Conservation (phyloP, 345 rosid species). For the Salix arbutifolia region DNA sequence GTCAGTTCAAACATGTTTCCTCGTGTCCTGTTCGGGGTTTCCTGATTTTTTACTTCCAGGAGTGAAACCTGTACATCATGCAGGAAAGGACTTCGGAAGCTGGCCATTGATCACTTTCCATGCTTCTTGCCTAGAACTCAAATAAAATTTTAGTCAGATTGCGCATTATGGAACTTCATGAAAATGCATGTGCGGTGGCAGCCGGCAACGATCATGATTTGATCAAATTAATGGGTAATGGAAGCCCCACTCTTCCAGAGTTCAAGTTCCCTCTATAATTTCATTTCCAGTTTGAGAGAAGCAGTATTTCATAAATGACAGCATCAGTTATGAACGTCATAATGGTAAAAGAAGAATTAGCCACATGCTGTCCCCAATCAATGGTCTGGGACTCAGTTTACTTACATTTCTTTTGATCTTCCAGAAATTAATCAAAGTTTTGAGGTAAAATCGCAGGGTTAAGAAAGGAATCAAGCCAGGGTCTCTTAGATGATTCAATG, state of each 20-base stretch:
- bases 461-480: not conserved
- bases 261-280: conserved; percentile 1
- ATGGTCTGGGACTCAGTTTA: not conserved
- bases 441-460: not conserved
- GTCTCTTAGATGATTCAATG: not conserved
- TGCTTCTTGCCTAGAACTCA: conserved; percentile 45
- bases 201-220: not conserved
- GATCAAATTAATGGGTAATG: not conserved
- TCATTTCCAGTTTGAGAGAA: not conserved
- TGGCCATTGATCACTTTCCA: conserved; percentile 34
- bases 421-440: not conserved
- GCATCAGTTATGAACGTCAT: not conserved
- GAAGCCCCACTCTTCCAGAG: not conserved
- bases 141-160: conserved; percentile 12
- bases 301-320: not conserved
- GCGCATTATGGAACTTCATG: not conserved
- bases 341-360: conserved; percentile 6
- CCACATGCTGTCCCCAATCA: not conserved
- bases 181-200: not conserved
- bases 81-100: not conserved
- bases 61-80: not conserved
- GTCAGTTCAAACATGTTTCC: not conserved
- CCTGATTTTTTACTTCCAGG: not conserved
- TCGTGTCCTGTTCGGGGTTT: not conserved
- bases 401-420: not conserved